Percentiles rank a stretch among this genome's conserved stretches.
phyloP scores from a whole-genome alignment of 164 flowering plant species.

The Macadamia integrifolia region DNA sequence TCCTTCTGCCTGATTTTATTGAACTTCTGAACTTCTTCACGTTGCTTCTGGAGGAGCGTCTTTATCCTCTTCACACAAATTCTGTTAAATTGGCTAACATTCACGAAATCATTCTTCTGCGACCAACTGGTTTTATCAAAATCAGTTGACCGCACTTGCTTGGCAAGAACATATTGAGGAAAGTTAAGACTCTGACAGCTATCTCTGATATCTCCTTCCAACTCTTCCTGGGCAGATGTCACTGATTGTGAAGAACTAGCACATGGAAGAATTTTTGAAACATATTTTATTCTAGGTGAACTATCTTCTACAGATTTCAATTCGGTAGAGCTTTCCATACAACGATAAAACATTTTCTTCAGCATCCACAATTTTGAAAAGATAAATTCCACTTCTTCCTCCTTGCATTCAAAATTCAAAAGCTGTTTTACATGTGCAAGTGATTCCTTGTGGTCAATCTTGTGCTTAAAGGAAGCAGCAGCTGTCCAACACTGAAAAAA shows the following conservation, averaged over 20 bases:
- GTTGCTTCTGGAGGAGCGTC: slow-evolving; percentile 32
- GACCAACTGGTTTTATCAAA: slow-evolving; percentile 9
- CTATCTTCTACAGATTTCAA: slow-evolving; percentile 10
- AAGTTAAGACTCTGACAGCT: slow-evolving; percentile 3
- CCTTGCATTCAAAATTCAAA: slow-evolving; percentile 52
- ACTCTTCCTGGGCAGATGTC: slow-evolving; percentile 9
- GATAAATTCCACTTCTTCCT: slow-evolving; percentile 44
- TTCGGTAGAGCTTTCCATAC: slow-evolving; percentile 1
- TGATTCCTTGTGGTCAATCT: slow-evolving; percentile 47
- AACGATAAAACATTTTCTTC: slow-evolving; percentile 35
- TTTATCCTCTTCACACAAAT: slow-evolving; percentile 25
- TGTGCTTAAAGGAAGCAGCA: slow-evolving; percentile 44
- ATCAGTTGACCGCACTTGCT: slow-evolving; percentile 14
- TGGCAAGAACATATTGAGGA: slow-evolving; percentile 6
- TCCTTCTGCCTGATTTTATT: slow-evolving; percentile 23
- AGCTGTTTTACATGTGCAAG: slow-evolving; percentile 47
- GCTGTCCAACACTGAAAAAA: slow-evolving; percentile 67
- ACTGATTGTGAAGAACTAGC: slow-evolving; percentile 7
- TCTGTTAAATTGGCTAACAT: slow-evolving; percentile 24
- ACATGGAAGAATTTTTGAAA: not conserved
- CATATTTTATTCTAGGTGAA: slow-evolving; percentile 8
- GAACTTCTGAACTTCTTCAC: slow-evolving; percentile 30
- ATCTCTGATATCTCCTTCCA: slow-evolving; percentile 28
- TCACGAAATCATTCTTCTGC: slow-evolving; percentile 11
- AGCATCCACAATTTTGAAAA: slow-evolving; percentile 37